Base-by-base conservation (phyloP, 768 basidiomycete species). In the Obba rivulosa region DNA sequence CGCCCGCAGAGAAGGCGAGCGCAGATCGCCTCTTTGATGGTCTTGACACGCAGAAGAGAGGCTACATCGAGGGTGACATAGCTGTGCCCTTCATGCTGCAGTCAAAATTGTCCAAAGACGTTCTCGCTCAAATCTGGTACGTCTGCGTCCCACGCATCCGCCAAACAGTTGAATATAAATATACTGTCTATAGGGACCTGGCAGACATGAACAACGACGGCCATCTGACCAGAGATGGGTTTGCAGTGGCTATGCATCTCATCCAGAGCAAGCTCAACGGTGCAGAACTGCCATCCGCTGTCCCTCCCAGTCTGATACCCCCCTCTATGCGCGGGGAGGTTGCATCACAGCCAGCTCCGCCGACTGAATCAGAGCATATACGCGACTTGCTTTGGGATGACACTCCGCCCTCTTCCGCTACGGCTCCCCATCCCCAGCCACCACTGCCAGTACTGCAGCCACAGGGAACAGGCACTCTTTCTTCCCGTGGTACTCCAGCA, bases 41-140 rank as follows among this genome's bases (percentile, higher is more conserved):
- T n/a, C 74, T 98, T 34, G 96, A 99, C 64, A 65, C 75, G 14
- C 75, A 78, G 53, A 81, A 77, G 55, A 76, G 69, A 50, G 93
- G 92, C 0, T 89, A 75, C 60, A 86, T 98, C 17, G 92, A 94
- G 61, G 93, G 93, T 8, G 92, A 95, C 50, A 81, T 91, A 28
- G 96, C 92, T 8, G 96, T 96, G 4, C 92, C 91, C 3, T 98
- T 98, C 68, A 87, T 99, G 85, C 64, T 95, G 50, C 84, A 92
- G 66, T 94, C 92, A 25, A 83, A 87, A 40, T 69, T 99, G 40
- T 76, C 83, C 1, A 87, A 89, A 51, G 84, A 85, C 22, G 75
- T 79, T 21, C 75, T 99, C n/a, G 96, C 96, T 3, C 85, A 80
- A 57, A 73, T 99, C 42, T 99, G 96, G 95, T 95, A 60, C 44